Conservation (phyloP, 495 filamentous ascomycete species). For the Delitschia confertaspora region DNA sequence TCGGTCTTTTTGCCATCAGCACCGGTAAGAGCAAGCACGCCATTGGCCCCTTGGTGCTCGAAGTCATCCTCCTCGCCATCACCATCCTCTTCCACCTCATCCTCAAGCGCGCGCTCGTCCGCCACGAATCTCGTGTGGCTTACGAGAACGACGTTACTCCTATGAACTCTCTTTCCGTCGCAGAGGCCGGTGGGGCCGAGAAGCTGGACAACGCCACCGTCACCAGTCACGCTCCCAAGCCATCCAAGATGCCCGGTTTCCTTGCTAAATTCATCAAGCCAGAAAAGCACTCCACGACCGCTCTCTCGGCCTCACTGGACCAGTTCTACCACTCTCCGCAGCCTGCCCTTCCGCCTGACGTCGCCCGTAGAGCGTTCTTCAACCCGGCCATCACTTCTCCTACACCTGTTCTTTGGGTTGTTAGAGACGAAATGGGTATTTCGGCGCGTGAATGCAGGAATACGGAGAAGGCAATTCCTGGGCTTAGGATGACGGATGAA, state of each 20-base stretch:
- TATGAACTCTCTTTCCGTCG: conserved; percentile 63
- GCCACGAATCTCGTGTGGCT: conserved; percentile 32
- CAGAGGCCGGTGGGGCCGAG: conserved; percentile 42
- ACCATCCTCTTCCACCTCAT: conserved; percentile 73
- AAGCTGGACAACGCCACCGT: conserved; percentile 13
- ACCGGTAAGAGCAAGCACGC: conserved; percentile 39
- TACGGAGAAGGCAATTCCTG: conserved; percentile 42
- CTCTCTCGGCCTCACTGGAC: conserved; percentile 64
- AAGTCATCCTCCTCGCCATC: conserved; percentile 74
- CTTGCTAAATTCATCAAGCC: conserved; percentile 15
- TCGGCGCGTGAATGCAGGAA: conserved; percentile 54
- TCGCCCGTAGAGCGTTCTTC: conserved; percentile 51
- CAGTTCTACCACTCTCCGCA: conserved; percentile 45
- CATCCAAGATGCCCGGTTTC: conserved; percentile 18
- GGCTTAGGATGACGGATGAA: conserved; percentile 46
- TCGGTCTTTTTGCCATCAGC: conserved; percentile 77
- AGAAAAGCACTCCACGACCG: conserved; percentile 32
- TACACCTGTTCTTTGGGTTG: conserved; percentile 60
- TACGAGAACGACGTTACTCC: conserved; percentile 42
- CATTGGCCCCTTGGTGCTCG: conserved; percentile 70
- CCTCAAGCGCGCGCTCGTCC: conserved; percentile 68
- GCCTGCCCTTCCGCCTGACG: conserved; percentile 38
- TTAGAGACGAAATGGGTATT: conserved; percentile 56
- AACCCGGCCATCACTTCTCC: conserved; percentile 56
- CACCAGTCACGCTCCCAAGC: conserved; percentile 3